Evolutionary conservation across 2,329 filamentous ascomycete genomes (phyloP), one percentile per base, ranked within the genome.

Genomic region (Plenodomus lindquistii): DNA sequence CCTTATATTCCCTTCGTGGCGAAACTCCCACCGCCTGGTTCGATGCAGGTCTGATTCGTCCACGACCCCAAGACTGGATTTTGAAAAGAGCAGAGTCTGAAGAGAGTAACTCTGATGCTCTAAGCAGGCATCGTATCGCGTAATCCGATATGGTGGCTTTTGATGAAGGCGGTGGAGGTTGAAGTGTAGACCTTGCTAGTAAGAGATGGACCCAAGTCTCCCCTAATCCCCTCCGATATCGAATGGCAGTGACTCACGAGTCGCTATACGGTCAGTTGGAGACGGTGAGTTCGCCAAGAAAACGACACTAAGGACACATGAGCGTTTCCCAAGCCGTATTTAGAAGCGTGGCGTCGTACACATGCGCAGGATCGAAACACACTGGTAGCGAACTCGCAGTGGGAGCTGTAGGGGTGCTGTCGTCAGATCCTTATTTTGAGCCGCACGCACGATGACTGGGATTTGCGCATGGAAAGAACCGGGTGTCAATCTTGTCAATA

Each of bases 351-450:
- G 63, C 62, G 62, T 60, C 37, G 48, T 49, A 48, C 24, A 47
- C 44, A 54, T 46, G 46, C 40, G 54, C 45, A 36, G 40, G 36
- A 41, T 48, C 45, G 44, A 44, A 46, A 51, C 47, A 40, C 52
- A 59, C 50, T 43, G 42, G 49, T 48, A 41, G 41, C 42, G 52
- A 57, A 46, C 40, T 39, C 54, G 58, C 50, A 55, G 54, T 53
- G 54, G 56, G 57, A 60, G 47, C 51, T 55, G 51, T 59, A 59
- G 42, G 55, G 47, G 35, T 68, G 67, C 62, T 69, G 66, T 67
- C 65, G 67, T 72, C 60, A 71, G 67, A 72, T 62, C 59, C 63
- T 69, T 69, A 61, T 62, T 60, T 53, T 61, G 64, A 71, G 67
- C 66, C 65, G 54, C 67, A 68, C 59, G 55, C 55, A 62, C 49